Evolutionary conservation across 208 protist genomes (phyloP).

Genomic region (Willaertia magna): DNA sequence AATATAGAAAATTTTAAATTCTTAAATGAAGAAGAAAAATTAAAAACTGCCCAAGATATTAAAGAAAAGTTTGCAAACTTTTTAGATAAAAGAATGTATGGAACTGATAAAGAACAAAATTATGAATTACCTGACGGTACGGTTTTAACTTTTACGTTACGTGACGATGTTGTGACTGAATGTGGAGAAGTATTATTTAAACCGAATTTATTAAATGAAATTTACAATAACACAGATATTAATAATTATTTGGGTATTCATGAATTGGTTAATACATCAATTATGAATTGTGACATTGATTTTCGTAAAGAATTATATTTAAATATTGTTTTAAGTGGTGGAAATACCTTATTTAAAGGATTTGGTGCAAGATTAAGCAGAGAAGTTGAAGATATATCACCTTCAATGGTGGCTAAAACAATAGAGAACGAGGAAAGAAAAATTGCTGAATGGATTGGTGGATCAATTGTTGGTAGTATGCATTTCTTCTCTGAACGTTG

Average conservation of each 20-base stretch:
- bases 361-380: slow-evolving; percentile 87
- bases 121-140: slow-evolving; percentile 25
- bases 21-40: slow-evolving; percentile 53
- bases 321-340: slow-evolving; percentile 54
- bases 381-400: slow-evolving; percentile 76
- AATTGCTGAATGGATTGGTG: slow-evolving; percentile 93
- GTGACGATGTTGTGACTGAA: too few species aligned
- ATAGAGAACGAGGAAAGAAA: too few species aligned
- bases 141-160: background rate
- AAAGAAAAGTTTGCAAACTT: slow-evolving; percentile 46
- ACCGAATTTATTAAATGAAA: slow-evolving; percentile 5
- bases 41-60: slow-evolving; percentile 64
- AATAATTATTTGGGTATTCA: slow-evolving; percentile 39
- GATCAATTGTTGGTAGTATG: slow-evolving; percentile 90
- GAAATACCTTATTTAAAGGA: slow-evolving; percentile 53
- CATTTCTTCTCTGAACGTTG: slow-evolving; percentile 92
- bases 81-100: slow-evolving; percentile 46
- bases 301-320: slow-evolving; percentile 45
- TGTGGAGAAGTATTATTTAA: slow-evolving; percentile 51
- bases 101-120: background rate
- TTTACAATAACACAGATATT: too few species aligned
- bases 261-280: slow-evolving; percentile 31
- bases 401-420: too few species aligned
- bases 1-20: slow-evolving; percentile 56
- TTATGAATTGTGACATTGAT: slow-evolving; percentile 44